Evolutionary conservation across 2,329 filamentous ascomycete genomes (phyloP).

Genomic region (Aspergillus sp.): DNA sequence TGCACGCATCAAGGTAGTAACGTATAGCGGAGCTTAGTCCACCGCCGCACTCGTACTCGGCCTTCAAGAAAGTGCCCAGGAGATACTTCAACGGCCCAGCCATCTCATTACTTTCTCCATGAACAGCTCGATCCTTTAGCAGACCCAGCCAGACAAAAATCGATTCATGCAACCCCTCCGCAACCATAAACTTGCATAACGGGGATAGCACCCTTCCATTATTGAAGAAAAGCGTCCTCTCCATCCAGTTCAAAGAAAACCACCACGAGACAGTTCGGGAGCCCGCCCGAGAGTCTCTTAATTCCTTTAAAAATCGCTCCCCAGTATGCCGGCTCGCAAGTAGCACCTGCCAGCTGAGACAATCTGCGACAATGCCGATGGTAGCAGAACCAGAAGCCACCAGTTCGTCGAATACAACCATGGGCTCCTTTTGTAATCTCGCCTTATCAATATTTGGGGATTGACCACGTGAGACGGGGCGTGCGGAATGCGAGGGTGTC

Average conservation of each 20-base stretch:
- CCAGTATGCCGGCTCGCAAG: slow-evolving; percentile 25
- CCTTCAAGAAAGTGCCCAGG: slow-evolving; percentile 32
- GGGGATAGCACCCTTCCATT: slow-evolving; percentile 23
- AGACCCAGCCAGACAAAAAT: slow-evolving; percentile 38
- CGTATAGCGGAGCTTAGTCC: slow-evolving; percentile 33
- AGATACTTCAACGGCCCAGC: slow-evolving; percentile 14
- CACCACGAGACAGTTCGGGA: slow-evolving; percentile 42
- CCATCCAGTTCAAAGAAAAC: slow-evolving; percentile 35
- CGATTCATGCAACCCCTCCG: slow-evolving; percentile 35
- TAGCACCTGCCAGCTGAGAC: slow-evolving; percentile 35
- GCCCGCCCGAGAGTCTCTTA: slow-evolving; percentile 36
- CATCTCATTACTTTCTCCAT: slow-evolving; percentile 8
- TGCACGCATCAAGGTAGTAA: slow-evolving; percentile 29
- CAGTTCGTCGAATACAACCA: slow-evolving; percentile 38
- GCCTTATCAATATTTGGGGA: slow-evolving; percentile 17
- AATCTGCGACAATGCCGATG: slow-evolving; percentile 23
- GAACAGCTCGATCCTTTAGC: slow-evolving; percentile 28
- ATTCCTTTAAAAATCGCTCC: slow-evolving; percentile 23
- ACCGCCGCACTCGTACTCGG: slow-evolving; percentile 34
- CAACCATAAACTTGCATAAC: slow-evolving; percentile 41
- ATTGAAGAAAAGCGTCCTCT: slow-evolving; percentile 32
- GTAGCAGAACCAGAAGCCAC: slow-evolving; percentile 40
- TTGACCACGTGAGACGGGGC: slow-evolving; percentile 14
- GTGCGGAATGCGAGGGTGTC: slow-evolving; percentile 26
- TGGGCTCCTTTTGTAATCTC: slow-evolving; percentile 31